phyloP scores from a whole-genome alignment of 2,329 filamentous ascomycete species.

The Alternaria viburni region DNA sequence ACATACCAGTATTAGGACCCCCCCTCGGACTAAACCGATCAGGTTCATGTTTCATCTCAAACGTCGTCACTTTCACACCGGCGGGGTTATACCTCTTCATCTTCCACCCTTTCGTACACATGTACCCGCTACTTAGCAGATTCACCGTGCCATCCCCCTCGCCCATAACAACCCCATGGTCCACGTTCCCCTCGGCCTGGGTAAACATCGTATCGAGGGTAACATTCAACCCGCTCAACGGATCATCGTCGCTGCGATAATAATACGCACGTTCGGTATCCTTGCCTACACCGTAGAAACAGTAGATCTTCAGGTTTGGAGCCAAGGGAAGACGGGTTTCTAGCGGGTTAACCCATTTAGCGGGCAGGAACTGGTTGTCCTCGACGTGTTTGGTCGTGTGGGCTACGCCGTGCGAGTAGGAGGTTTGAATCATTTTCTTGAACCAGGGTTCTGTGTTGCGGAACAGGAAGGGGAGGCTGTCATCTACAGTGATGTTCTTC shows the following conservation, averaged over 20 bases:
- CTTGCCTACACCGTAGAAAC: constrained; percentile 96
- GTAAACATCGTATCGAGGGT: constrained; percentile 61
- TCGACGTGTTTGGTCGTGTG: constrained; percentile 81
- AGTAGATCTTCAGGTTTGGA: constrained; percentile 91
- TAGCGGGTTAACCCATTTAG: constrained; percentile 94
- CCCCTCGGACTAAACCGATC: constrained; percentile 86
- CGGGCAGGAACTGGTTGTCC: constrained; percentile 58
- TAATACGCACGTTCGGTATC: constrained; percentile 92
- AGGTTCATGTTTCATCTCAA: constrained; percentile 96
- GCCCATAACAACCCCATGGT: constrained; percentile 93
- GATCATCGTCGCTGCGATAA: constrained; percentile 75
- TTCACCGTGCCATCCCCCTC: constrained; percentile 97
- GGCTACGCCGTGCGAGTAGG: constrained; percentile 89
- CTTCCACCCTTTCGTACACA: constrained; percentile 95
- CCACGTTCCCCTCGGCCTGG: constrained; percentile 54
- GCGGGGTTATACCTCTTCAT: constrained; percentile 94
- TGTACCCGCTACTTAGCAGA: constrained; percentile 89
- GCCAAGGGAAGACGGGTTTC: constrained; percentile 87
- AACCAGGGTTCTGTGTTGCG: constrained; percentile 87
- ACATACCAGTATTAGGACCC: constrained; percentile 66
- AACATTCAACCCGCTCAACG: constrained; percentile 69
- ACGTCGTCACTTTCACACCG: constrained; percentile 78
- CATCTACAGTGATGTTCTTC: constrained; percentile 79
- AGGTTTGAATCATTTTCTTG: constrained; percentile 69
- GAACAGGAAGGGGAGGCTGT: constrained; percentile 79